Conservation (phyloP, 148 eudicot genomes). For the Fallopia convolvulus region DNA sequence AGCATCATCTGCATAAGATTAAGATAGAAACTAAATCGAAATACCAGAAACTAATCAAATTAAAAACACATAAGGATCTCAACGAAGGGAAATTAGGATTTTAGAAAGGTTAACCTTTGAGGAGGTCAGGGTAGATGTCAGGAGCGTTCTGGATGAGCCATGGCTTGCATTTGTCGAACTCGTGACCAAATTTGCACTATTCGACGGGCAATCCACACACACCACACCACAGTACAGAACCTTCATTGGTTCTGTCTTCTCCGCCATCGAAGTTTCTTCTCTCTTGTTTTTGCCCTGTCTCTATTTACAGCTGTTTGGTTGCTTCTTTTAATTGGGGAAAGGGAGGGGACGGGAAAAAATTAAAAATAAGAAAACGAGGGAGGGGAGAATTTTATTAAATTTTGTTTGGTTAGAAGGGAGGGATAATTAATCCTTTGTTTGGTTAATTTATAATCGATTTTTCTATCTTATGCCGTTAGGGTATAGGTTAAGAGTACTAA, state of each 20-base stretch:
- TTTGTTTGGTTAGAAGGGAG: no score
- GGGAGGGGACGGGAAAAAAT: no score
- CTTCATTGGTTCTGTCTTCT: conserved; percentile 53
- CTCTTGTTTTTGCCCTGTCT: not conserved
- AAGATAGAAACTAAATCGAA: conserved; percentile 11
- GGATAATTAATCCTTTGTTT: no score
- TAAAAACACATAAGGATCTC: not conserved
- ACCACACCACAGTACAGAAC: conserved; percentile 88
- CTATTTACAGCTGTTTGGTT: no score
- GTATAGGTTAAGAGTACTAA: no score
- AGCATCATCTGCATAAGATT: conserved; percentile 38
- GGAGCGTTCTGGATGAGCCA: conserved; percentile 81
- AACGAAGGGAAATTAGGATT: not conserved
- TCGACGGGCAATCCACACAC: conserved; percentile 78
- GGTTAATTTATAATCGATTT: no score
- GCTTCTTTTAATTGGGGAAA: no score
- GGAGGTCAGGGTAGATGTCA: conserved; percentile 59
- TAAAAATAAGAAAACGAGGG: no score
- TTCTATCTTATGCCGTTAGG: no score
- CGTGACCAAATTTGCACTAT: conserved; percentile 90
- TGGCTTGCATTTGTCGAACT: conserved; percentile 84
- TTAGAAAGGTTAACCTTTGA: conserved; percentile 37
- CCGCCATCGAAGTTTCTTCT: conserved; percentile 43
- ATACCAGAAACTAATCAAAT: not conserved
- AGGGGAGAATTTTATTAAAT: no score